Percentiles rank a stretch among this genome's conserved stretches.
phyloP scores from a whole-genome alignment of 2,329 filamentous ascomycete genomes.

The Cladorrhinum sp. region DNA sequence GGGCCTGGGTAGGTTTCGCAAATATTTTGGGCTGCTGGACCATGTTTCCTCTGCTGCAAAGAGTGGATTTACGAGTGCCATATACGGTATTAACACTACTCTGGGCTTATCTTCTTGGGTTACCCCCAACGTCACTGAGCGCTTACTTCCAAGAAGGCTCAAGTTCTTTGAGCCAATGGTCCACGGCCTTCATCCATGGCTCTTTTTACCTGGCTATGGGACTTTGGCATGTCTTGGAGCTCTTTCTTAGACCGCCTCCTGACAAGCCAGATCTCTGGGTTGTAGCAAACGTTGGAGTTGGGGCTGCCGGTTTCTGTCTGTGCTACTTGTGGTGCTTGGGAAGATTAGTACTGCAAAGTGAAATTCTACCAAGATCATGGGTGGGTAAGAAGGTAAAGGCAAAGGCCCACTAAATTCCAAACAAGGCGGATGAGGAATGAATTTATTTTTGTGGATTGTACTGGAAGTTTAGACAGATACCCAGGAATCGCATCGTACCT shows the following conservation, averaged over 20 bases:
- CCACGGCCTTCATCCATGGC: conserved; percentile 67
- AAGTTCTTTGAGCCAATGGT: conserved; percentile 50
- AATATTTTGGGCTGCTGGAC: conserved; percentile 90
- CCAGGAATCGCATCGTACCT: conserved; percentile 12
- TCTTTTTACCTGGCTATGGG: conserved; percentile 75
- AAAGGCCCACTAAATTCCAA: conserved; percentile 38
- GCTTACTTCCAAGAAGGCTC: conserved; percentile 59
- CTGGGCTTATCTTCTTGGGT: conserved; percentile 86
- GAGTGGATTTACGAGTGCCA: conserved; percentile 79
- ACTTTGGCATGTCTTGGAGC: conserved; percentile 76
- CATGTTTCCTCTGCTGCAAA: conserved; percentile 83
- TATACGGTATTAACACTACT: conserved; percentile 81
- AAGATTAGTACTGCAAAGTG: conserved; percentile 61
- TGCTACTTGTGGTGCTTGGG: conserved; percentile 91
- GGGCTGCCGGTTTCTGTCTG: conserved; percentile 77
- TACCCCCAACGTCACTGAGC: conserved; percentile 72
- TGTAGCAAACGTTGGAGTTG: conserved; percentile 83
- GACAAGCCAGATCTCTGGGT: conserved; percentile 93
- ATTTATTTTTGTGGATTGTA: neutral
- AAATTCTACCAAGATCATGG: conserved; percentile 39
- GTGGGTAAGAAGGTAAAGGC: conserved; percentile 31
- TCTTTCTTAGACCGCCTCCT: conserved; percentile 62
- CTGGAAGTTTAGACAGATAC: conserved; percentile 16
- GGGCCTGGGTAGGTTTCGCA: conserved; percentile 94
- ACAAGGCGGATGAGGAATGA: neutral